These are phyloP conservation scores for Rhynchosporium graminicola DNA, from an alignment of 2,329 filamentous ascomycete species.

Conservation along the genomic window DNA sequence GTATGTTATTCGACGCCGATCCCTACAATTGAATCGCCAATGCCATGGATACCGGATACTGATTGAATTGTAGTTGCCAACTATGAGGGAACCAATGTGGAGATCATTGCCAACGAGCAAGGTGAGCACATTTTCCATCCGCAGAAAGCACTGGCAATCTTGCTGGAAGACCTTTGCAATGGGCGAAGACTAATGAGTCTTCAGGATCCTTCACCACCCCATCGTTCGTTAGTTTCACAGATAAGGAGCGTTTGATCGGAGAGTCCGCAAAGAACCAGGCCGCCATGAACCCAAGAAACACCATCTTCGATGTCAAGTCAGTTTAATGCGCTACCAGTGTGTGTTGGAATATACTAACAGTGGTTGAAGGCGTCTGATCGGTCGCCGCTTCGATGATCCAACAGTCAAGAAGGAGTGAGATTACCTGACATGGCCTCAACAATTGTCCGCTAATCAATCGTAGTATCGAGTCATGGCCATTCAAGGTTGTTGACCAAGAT, in stretches of 20 bases:
- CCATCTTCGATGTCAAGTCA: constrained; percentile 98
- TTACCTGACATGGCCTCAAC: neutral
- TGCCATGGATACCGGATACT: constrained; percentile 19
- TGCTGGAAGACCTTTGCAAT: neutral
- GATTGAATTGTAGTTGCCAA: constrained; percentile 67
- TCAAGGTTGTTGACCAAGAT: constrained; percentile 92
- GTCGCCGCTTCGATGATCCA: constrained; percentile 90
- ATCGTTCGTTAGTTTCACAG: constrained; percentile 98
- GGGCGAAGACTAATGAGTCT: neutral
- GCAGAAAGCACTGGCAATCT: neutral
- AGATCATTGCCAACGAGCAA: constrained; percentile 65
- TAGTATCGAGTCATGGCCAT: constrained; percentile 90
- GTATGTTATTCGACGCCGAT: constrained; percentile 30
- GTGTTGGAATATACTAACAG: constrained; percentile 19
- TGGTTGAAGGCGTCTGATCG: constrained; percentile 81
- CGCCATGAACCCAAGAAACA: constrained; percentile 98
- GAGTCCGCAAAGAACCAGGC: constrained; percentile 99
- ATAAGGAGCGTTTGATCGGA: constrained; percentile 98
- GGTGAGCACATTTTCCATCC: constrained; percentile 11
- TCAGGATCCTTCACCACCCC: constrained; percentile 76
- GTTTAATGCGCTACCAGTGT: constrained; percentile 41
- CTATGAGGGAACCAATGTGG: constrained; percentile 99
- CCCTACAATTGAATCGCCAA: neutral
- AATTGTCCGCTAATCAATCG: neutral
- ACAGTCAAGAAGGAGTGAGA: constrained; percentile 84